Conservation (phyloP, 495 filamentous ascomycete species). For the Amorphotheca resinae region DNA sequence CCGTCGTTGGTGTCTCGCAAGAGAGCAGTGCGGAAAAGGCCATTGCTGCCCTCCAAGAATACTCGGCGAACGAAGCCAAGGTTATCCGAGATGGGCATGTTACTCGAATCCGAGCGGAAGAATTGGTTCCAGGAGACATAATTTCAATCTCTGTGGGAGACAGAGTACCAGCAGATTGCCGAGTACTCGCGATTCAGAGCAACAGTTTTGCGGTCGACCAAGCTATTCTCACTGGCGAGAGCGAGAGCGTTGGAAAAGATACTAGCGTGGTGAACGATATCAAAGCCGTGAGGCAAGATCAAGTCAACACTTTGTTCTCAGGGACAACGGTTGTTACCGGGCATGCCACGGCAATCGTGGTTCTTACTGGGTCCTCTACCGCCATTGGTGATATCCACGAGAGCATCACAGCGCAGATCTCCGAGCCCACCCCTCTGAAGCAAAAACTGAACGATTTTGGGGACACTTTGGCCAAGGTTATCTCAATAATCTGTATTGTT, state of each 20-base stretch:
- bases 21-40: conserved; percentile 98
- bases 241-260: conserved; percentile 92
- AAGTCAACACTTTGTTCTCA: conserved; percentile 96
- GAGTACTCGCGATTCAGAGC: conserved; percentile 81
- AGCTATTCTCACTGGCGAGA: conserved; percentile 95
- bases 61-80: conserved; percentile 96
- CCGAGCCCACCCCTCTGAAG: conserved; percentile 92
- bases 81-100: conserved; percentile 69
- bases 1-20: conserved; percentile 94
- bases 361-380: conserved; percentile 78
- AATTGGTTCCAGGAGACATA: conserved; percentile 91
- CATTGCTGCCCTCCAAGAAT: conserved; percentile 96
- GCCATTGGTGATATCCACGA: conserved; percentile 99
- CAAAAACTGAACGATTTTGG: conserved; percentile 98
- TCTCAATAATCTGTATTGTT: conserved; percentile 87
- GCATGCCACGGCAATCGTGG: conserved; percentile 84
- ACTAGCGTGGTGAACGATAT: conserved; percentile 53
- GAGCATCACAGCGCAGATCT: conserved; percentile 96
- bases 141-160: conserved; percentile 84
- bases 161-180: conserved; percentile 92
- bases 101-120: conserved; percentile 76
- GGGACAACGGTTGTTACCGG: conserved; percentile 95
- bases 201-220: conserved; percentile 96
- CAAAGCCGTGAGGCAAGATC: conserved; percentile 92
- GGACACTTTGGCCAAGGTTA: conserved; percentile 93